A percentile compares a stretch with the other conserved stretches of the same genome.
Evolutionary conservation across 2,329 filamentous ascomycete genomes (phyloP).

Genomic region (Myriosclerotinia duriaeana): DNA sequence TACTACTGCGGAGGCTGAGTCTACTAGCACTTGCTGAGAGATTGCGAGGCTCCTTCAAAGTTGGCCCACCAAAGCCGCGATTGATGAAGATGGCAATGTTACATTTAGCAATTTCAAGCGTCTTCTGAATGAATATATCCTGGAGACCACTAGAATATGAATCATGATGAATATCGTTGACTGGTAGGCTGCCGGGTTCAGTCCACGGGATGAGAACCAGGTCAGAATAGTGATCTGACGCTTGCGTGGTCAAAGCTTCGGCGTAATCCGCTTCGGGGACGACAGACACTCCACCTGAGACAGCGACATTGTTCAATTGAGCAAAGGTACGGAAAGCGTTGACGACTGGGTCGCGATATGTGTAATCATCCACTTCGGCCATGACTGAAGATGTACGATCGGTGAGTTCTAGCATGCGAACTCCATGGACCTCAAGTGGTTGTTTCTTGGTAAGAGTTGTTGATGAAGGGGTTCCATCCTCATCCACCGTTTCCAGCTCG

Average conservation of each 20-base stretch:
- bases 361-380: slow-evolving; percentile 77
- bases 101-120: slow-evolving; percentile 62
- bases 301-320: slow-evolving; percentile 76
- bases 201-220: slow-evolving; percentile 88
- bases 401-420: slow-evolving; percentile 83
- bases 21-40: slow-evolving; percentile 51
- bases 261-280: slow-evolving; percentile 77
- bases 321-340: slow-evolving; percentile 90
- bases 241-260: slow-evolving; percentile 70
- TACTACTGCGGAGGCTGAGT: slow-evolving; percentile 57
- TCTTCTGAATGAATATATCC: slow-evolving; percentile 68
- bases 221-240: slow-evolving; percentile 67
- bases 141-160: slow-evolving; percentile 65
- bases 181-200: slow-evolving; percentile 70
- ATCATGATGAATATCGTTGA: slow-evolving; percentile 53
- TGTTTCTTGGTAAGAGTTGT: slow-evolving; percentile 29
- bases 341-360: slow-evolving; percentile 75
- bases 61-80: slow-evolving; percentile 58
- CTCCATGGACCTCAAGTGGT: slow-evolving; percentile 56
- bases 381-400: slow-evolving; percentile 95
- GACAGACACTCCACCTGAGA: slow-evolving; percentile 78
- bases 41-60: slow-evolving; percentile 44
- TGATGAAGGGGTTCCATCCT: slow-evolving; percentile 35
- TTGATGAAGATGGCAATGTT: slow-evolving; percentile 80
- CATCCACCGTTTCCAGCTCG: slow-evolving; percentile 35